phyloP scores from a whole-genome alignment of 306 rosid genomes.

The Begonia loranthoides region DNA sequence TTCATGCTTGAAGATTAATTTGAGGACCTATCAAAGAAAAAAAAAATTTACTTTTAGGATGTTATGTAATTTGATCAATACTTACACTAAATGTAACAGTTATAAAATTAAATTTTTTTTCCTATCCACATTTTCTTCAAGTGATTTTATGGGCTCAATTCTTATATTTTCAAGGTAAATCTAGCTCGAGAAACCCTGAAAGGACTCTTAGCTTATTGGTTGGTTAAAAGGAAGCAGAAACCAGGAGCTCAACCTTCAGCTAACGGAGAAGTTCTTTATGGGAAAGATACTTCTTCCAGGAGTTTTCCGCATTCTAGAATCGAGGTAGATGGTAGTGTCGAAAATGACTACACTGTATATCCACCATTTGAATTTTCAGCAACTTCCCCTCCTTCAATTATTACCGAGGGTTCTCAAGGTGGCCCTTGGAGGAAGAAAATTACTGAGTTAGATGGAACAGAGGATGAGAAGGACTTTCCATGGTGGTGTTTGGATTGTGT shows the following conservation, averaged over 20 bases:
- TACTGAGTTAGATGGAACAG: slow-evolving; percentile 82
- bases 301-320: slow-evolving; percentile 63
- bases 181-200: slow-evolving; percentile 93
- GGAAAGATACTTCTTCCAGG: slow-evolving; percentile 66
- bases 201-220: slow-evolving; percentile 91
- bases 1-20: too few species aligned
- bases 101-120: too few species aligned
- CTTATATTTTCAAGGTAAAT: slow-evolving; percentile 58
- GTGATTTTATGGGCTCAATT: too few species aligned
- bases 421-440: slow-evolving; percentile 96
- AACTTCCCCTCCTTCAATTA: slow-evolving; percentile 73
- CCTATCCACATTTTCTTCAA: too few species aligned
- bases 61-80: too few species aligned
- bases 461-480: slow-evolving; percentile 95
- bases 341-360: slow-evolving; percentile 75
- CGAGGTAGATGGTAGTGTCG: slow-evolving; percentile 64
- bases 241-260: slow-evolving; percentile 51
- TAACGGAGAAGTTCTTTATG: slow-evolving; percentile 68
- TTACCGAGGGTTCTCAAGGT: slow-evolving; percentile 90
- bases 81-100: too few species aligned
- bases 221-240: slow-evolving; percentile 68
- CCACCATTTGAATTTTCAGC: slow-evolving; percentile 93
- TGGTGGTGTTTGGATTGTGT: slow-evolving; percentile 92
- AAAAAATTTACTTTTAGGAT: too few species aligned
- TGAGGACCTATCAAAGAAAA: too few species aligned